Evolutionary conservation across 805 yeast species (phyloP), one percentile per base, ranked within the genome.

Genomic region (Pichia insulana): DNA sequence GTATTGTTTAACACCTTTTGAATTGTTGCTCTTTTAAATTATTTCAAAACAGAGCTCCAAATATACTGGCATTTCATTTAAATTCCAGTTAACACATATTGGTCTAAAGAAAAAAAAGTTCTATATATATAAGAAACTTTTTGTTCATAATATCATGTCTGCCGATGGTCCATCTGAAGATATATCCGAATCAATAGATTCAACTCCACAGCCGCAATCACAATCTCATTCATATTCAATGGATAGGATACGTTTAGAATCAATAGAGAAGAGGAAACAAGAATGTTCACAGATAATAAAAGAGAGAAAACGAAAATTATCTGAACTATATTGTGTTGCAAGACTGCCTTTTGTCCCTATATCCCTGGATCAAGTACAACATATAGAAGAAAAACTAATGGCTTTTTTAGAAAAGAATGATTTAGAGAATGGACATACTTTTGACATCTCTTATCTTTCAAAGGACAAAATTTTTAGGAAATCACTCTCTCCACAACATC

Each of bases 321-420:
- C 81, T 2, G 83, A 80, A 56, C 61, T 81, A 15, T 80, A 76
- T 54, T 73, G 78, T 48, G 70, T 80, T 12, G 67, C 83, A 10
- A 58, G 75, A 46, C 58, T 75, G 40, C 75, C 79, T 16, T 63
- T 67, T 43, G 55, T 73, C 42, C 77, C 65, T 37, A 63, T 55
- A 49, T 68, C 69, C 45, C 66, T 53, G 45, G 66, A 51, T 39
- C 67, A 53, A 26, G 60, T 64, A 47, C 56, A 56, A 44, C 65
- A 51, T 48, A 64, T 59, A 20, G 70, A 65, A 48, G 68, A 61
- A 52, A 68, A 58, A 37, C 59, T 65, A 42, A 62, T 54, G 59
- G 62, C 61, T 2, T 78, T 78, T 52, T 50, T 79, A 39, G 73
- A 69, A 43, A 64, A 65, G 47, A 75, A 76, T 50, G 80, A 74